Conservation (phyloP, 2,329 filamentous ascomycete species). For the Talaromyces pinophilus region DNA sequence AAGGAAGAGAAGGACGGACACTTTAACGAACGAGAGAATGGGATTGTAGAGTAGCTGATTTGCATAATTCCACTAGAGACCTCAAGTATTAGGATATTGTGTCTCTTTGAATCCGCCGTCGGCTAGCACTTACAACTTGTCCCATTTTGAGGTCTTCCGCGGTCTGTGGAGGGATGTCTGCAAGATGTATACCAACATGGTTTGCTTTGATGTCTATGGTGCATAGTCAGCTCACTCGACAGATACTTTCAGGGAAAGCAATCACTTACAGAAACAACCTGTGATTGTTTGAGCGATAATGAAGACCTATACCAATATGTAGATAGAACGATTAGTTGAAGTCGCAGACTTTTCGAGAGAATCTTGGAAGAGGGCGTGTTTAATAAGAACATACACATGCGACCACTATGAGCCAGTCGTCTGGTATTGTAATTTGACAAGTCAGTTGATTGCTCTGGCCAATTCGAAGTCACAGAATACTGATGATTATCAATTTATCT, state of each 20-base stretch:
- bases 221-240: background rate
- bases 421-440: background rate
- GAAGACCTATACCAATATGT: background rate
- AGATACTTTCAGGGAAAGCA: no score
- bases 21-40: slow-evolving; percentile 33
- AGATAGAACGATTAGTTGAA: background rate
- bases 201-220: background rate
- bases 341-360: background rate
- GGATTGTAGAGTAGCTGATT: slow-evolving; percentile 37
- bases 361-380: no score
- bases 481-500: background rate
- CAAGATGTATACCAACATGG: background rate
- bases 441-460: background rate
- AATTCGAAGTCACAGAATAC: background rate
- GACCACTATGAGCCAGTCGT: slow-evolving; percentile 4
- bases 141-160: slow-evolving; percentile 28
- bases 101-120: background rate
- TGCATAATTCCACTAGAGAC: slow-evolving; percentile 18
- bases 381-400: background rate
- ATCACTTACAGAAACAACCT: background rate
- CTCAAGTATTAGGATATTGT: background rate
- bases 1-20: slow-evolving; percentile 35
- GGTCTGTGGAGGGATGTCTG: slow-evolving; percentile 6
- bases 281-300: background rate
- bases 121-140: background rate